Conservation (phyloP, 768 basidiomycete species). For the Rhodotorula paludigena region DNA sequence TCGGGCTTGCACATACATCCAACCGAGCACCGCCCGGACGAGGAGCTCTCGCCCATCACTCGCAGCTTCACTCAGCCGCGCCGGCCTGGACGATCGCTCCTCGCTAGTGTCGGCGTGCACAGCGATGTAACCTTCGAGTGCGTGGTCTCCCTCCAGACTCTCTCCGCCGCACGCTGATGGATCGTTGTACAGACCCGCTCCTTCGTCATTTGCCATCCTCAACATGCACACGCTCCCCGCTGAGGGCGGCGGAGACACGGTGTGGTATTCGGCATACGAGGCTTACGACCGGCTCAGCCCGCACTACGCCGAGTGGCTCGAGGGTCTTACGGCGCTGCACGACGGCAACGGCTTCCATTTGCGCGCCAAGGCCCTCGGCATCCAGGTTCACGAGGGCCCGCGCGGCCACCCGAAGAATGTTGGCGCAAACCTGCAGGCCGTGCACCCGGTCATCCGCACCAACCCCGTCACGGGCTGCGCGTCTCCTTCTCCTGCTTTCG, state of each 20-base stretch:
- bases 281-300: slow-evolving; percentile 62
- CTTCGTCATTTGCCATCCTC: slow-evolving; percentile 58
- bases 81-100: not conserved
- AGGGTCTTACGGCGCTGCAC: slow-evolving; percentile 59
- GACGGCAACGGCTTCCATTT: slow-evolving; percentile 45
- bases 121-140: slow-evolving; percentile 3
- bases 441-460: slow-evolving; percentile 49
- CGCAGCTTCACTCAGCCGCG: slow-evolving; percentile 49
- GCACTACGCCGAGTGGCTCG: slow-evolving; percentile 55
- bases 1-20: slow-evolving; percentile 16
- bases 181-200: slow-evolving; percentile 57
- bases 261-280: slow-evolving; percentile 46
- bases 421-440: slow-evolving; percentile 53
- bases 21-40: slow-evolving; percentile 42
- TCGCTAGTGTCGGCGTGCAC: not conserved
- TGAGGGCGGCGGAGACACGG: slow-evolving; percentile 49
- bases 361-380: slow-evolving; percentile 43
- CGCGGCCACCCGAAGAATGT: slow-evolving; percentile 56
- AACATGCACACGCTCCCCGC: slow-evolving; percentile 46
- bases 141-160: not conserved
- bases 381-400: not conserved
- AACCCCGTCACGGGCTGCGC: slow-evolving; percentile 38
- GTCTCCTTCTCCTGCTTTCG: not conserved
- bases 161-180: slow-evolving; percentile 58
- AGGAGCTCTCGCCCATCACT: slow-evolving; percentile 57